These are phyloP conservation scores for Pythium rhizo-oryzae DNA, from an alignment of 352 stramenopile species.

Conservation along the genomic window DNA sequence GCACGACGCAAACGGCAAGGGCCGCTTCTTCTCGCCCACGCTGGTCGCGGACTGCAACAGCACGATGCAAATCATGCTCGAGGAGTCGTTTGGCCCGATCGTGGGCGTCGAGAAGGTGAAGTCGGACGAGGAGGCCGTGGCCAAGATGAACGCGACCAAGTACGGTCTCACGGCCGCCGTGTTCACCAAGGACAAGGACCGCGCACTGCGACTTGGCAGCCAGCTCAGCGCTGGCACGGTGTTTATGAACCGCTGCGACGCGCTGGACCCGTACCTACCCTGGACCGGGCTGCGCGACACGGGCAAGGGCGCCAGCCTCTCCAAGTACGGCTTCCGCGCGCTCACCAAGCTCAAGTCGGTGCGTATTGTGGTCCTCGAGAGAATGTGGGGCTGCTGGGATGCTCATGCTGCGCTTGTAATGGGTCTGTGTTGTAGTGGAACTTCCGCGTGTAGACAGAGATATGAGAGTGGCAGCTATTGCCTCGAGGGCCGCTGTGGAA, in stretches of 20 bases:
- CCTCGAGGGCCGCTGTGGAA: no score
- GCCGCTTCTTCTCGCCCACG: conserved; percentile 81
- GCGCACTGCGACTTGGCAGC: conserved; percentile 52
- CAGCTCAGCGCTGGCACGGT: conserved; percentile 77
- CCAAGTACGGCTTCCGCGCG: conserved; percentile 78
- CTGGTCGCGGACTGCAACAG: conserved; percentile 67
- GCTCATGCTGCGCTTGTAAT: background rate
- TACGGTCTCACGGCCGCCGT: conserved; percentile 81
- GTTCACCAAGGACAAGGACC: conserved; percentile 58
- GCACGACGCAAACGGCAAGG: conserved; percentile 50
- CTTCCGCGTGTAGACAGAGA: conserved; percentile 53
- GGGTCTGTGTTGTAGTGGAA: conserved; percentile 50
- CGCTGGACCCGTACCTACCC: conserved; percentile 78
- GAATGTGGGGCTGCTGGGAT: conserved; percentile 1
- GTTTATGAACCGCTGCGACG: conserved; percentile 88
- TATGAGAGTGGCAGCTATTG: background rate
- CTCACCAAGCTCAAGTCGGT: conserved; percentile 84
- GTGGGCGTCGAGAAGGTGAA: conserved; percentile 71
- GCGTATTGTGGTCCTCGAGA: conserved; percentile 23
- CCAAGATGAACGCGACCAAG: conserved; percentile 78
- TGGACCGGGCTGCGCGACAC: conserved; percentile 81
- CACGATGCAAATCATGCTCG: conserved; percentile 78
- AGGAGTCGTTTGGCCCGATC: conserved; percentile 87
- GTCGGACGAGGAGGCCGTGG: conserved; percentile 74
- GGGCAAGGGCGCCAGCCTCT: conserved; percentile 82